Base-by-base conservation (phyloP, 441 rosid species). In the Adansonia gregorii region DNA sequence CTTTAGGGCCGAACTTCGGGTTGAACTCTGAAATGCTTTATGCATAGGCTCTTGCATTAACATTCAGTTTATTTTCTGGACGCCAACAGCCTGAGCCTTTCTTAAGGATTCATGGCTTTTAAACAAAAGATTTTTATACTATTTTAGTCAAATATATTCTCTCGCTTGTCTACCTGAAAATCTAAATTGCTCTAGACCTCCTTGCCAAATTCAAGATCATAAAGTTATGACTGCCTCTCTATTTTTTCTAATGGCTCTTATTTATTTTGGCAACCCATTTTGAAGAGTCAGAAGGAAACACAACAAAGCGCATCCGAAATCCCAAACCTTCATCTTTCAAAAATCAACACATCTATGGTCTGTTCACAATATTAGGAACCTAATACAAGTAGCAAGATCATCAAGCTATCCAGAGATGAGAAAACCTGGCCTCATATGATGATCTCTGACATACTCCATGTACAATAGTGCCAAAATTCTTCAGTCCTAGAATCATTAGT, bases 81-180 rank as follows among this genome's bases (percentile, higher is more conserved):
- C 41, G 56, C 35, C 10, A 20, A 56, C 24, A 5, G 10, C 39
- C 9, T 48, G 41, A 46, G 19, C 39, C 11, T 2, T 46, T 46
- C n/a, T 68, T 5, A 46, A 68, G 72, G 39, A 46, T 46, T 11
- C 55, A 68, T 68, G 56, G 27, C 72, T 67, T 67, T 17, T 45
- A 19, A 20, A 45, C 1, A 8, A 45, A 45, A 67, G 39, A 17
- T 67, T 11, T 35, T 67, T 10, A 5, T 45, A 45, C 70, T 49
- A 4, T 19, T 45, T 67, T 10, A 2, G 11, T 43, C 11, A 19
- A 45, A 9, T 3, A 8, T 3, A 19, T 2, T 17, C 15, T 8
- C 10, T 12, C 17, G 17, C 59, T 63, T 14, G 20, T 51, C 51
- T 66, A 8, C 17, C 35, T 67, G 35, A 67, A 45, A 67, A 45